A percentile compares a stretch with the other conserved stretches of the same genome.
Conservation (phyloP, 2,329 filamentous ascomycete species). For the Plenodomus lindquistii region DNA sequence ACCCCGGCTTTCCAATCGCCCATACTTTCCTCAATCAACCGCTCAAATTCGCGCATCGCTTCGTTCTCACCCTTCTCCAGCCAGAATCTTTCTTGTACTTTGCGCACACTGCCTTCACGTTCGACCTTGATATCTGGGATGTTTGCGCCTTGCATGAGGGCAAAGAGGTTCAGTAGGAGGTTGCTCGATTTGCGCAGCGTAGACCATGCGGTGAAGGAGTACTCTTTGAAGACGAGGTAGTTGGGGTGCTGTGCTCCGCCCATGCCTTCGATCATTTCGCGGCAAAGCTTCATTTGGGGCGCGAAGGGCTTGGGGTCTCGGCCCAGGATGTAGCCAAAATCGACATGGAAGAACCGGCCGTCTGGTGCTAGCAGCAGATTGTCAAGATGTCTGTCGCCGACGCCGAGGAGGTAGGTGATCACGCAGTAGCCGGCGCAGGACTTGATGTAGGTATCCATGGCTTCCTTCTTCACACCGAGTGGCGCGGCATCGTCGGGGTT, state of each 20-base stretch:
- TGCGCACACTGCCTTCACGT: conserved; percentile 89
- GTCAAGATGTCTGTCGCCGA: conserved; percentile 93
- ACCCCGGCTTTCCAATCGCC: conserved; percentile 84
- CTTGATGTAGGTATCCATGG: conserved; percentile 92
- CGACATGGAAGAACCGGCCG: conserved; percentile 95
- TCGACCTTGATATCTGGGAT: conserved; percentile 94
- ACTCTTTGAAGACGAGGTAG: conserved; percentile 89
- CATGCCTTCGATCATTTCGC: conserved; percentile 99
- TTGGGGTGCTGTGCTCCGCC: conserved; percentile 80
- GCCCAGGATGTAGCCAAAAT: conserved; percentile 97
- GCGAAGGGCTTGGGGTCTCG: conserved; percentile 97
- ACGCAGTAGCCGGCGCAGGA: conserved; percentile 98
- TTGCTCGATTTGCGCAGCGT: conserved; percentile 88
- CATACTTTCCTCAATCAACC: conserved; percentile 86
- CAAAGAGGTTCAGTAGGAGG: conserved; percentile 92
- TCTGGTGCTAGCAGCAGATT: conserved; percentile 90
- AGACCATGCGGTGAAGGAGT: conserved; percentile 93
- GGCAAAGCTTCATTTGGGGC: conserved; percentile 93
- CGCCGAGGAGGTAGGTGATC: conserved; percentile 95
- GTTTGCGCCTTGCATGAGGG: conserved; percentile 95
- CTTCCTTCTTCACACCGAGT: conserved; percentile 85
- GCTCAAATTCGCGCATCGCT: conserved; percentile 83
- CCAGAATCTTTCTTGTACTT: conserved; percentile 93
- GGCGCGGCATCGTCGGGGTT: conserved; percentile 84
- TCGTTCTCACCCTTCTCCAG: conserved; percentile 91